Percentiles rank a stretch among this genome's conserved stretches.
These are phyloP conservation scores for Clonostachys chloroleuca DNA, from an alignment of 2,329 filamentous ascomycete species.

Conservation along the genomic window DNA sequence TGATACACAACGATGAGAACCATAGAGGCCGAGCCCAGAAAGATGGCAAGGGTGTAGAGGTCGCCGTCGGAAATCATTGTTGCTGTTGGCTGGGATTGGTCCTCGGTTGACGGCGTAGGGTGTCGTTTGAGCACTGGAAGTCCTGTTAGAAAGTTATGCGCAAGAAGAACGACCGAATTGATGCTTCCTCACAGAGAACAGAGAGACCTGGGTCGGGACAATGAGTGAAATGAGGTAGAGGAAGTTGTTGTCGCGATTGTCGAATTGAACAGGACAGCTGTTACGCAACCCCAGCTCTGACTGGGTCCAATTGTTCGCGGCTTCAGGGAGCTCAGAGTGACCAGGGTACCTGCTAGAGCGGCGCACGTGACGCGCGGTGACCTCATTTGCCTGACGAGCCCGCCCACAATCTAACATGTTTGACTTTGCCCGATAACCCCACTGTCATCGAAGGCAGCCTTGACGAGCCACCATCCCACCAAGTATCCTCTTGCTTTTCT, in stretches of 20 bases:
- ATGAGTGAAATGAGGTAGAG: not conserved
- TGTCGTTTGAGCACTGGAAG: not conserved
- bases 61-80: constrained; percentile 93
- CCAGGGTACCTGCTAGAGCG: not conserved
- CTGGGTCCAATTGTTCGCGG: not conserved
- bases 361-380: constrained; percentile 7
- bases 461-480: no score
- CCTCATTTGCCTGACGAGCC: constrained; percentile 3
- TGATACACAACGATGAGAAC: constrained; percentile 92
- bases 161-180: not conserved
- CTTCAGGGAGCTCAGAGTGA: not conserved
- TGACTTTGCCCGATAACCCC: no score
- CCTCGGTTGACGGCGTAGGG: not conserved
- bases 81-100: constrained; percentile 13
- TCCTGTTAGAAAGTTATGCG: not conserved
- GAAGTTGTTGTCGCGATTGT: not conserved
- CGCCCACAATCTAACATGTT: not conserved
- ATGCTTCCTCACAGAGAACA: not conserved
- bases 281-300: not conserved
- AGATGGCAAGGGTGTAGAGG: constrained; percentile 87
- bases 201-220: not conserved
- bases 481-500: no score
- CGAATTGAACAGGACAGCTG: constrained; percentile 2
- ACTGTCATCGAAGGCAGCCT: no score
- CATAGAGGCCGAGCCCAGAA: constrained; percentile 87